phyloP scores from a whole-genome alignment of 768 basidiomycete genomes.

The Suillus lakei region DNA sequence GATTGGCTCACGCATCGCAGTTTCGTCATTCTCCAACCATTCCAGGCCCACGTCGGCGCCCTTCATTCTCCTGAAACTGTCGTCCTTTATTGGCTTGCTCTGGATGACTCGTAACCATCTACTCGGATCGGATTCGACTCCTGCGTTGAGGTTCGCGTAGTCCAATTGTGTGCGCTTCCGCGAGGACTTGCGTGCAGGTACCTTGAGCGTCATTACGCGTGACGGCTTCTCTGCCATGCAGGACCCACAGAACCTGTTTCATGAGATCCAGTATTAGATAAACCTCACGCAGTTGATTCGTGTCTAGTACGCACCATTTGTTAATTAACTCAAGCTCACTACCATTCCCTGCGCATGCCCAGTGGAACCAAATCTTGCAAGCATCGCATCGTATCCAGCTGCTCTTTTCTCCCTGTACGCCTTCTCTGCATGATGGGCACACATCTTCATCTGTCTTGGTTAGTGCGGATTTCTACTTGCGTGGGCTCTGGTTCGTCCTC shows the following conservation, averaged over 20 bases:
- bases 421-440: conserved; percentile 60
- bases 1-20: conserved; percentile 82
- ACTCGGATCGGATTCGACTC: conserved; percentile 59
- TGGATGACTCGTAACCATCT: conserved; percentile 76
- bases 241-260: conserved; percentile 66
- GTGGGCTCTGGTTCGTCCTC: conserved; percentile 14
- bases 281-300: conserved; percentile 15
- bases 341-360: conserved; percentile 75
- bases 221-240: conserved; percentile 65
- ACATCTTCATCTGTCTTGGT: conserved; percentile 31
- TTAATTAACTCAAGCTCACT: conserved; percentile 70
- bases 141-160: conserved; percentile 77
- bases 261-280: conserved; percentile 21
- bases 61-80: conserved; percentile 69
- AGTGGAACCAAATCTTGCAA: conserved; percentile 85
- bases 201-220: conserved; percentile 73
- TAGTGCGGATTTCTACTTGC: conserved; percentile 15
- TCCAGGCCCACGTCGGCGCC: conserved; percentile 69
- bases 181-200: conserved; percentile 80
- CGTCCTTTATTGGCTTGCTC: conserved; percentile 62
- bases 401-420: conserved; percentile 57
- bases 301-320: conserved; percentile 56
- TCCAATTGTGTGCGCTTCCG: conserved; percentile 77
- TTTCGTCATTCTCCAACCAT: conserved; percentile 76
- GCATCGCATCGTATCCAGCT: conserved; percentile 85